These are phyloP conservation scores for Takashimella tepidaria DNA, from an alignment of 1,284 basidiomycete species.

Conservation along the genomic window DNA sequence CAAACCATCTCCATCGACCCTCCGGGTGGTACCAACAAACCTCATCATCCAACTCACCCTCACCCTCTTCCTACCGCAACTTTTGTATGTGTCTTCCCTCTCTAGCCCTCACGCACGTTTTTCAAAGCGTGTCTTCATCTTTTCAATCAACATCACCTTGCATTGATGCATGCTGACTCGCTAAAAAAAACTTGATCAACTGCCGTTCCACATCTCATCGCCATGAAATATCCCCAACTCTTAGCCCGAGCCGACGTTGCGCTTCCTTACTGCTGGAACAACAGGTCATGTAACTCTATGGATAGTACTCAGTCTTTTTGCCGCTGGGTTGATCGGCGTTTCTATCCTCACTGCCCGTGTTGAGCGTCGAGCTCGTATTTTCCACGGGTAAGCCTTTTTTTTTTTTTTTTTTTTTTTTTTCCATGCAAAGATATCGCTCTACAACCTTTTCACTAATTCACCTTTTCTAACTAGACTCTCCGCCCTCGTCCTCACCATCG, in stretches of 20 bases:
- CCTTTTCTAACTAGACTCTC: slow-evolving; percentile 19
- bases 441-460: background rate
- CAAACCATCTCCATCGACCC: slow-evolving; percentile 34
- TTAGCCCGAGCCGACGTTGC: background rate
- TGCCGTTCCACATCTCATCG: background rate
- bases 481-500: slow-evolving; percentile 33
- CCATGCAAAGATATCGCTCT: too few species aligned
- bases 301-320: slow-evolving; percentile 38
- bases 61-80: slow-evolving; percentile 24
- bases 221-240: background rate
- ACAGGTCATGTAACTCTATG: slow-evolving; percentile 32
- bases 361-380: slow-evolving; percentile 32
- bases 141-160: too few species aligned
- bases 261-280: slow-evolving; percentile 21
- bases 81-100: slow-evolving; percentile 20
- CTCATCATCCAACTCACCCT: slow-evolving; percentile 20
- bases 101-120: slow-evolving; percentile 1
- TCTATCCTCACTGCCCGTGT: slow-evolving; percentile 30
- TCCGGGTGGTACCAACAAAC: slow-evolving; percentile 27
- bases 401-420: too few species aligned
- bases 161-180: too few species aligned
- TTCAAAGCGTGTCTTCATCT: too few species aligned
- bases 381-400: slow-evolving; percentile 35
- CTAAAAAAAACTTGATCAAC: background rate
- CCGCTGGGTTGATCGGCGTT: slow-evolving; percentile 28